A percentile compares a stretch with the other conserved stretches of the same genome.
Conservation (phyloP, 2,329 filamentous ascomycete species). For the Phaeosphaeria sp. region DNA sequence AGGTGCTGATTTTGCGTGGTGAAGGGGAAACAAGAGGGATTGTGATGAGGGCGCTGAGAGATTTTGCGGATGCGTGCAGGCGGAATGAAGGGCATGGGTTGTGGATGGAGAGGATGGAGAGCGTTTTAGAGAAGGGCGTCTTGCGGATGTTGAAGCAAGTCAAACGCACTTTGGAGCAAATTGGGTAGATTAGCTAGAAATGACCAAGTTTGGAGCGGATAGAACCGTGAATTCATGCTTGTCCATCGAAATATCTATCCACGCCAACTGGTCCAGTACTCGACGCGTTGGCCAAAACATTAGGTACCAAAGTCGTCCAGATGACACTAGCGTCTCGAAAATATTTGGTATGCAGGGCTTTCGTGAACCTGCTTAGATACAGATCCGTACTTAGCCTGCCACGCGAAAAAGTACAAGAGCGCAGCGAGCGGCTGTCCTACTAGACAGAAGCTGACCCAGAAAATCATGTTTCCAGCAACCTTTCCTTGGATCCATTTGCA, state of each 20-base stretch:
- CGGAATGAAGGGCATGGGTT: conserved; percentile 41
- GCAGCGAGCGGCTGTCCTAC: conserved; percentile 94
- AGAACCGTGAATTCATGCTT: background rate
- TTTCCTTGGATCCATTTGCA: conserved; percentile 77
- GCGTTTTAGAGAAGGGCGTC: conserved; percentile 35
- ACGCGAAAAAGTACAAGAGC: conserved; percentile 95
- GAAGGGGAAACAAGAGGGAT: conserved; percentile 2
- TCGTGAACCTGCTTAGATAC: conserved; percentile 58
- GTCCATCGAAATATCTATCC: background rate
- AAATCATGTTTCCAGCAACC: conserved; percentile 88
- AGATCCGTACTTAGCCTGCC: conserved; percentile 96
- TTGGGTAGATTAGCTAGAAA: background rate
- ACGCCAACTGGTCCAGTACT: background rate
- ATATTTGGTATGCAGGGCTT: conserved; percentile 29
- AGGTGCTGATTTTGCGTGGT: conserved; percentile 43
- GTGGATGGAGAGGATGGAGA: conserved; percentile 46
- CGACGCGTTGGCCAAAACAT: background rate
- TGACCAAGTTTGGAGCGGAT: conserved; percentile 2
- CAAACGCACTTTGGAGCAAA: conserved; percentile 6
- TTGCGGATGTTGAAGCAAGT: conserved; percentile 13
- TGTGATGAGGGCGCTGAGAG: conserved; percentile 35
- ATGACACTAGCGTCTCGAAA: conserved; percentile 21
- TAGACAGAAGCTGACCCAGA: conserved; percentile 96
- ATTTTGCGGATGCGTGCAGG: conserved; percentile 28
- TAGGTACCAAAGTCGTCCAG: background rate